Evolutionary conservation across 1,139 yeast species (phyloP), one percentile per base, ranked within the genome.

Genomic region (Candida sojae): DNA sequence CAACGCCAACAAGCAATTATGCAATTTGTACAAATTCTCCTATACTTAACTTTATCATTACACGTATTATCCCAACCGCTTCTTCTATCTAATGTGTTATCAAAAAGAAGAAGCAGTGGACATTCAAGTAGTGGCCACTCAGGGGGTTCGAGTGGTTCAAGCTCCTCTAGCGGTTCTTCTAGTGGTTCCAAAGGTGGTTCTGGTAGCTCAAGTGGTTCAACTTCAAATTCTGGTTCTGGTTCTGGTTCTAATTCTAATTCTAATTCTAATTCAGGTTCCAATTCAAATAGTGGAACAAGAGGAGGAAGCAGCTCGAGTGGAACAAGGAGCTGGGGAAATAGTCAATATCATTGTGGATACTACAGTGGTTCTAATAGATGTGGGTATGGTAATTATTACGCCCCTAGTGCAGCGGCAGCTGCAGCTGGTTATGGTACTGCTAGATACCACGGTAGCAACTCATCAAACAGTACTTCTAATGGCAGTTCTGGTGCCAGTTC

Each of bases 361-460:
- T 17, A 17, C 25, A 36, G 32, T 29, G 44, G 40, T 10, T 31
- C 25, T 21, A 17, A 17, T 17, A 38, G 33, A 13, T 52, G 54
- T 44, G 54, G 54, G 11, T 52, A 52, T 38, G 54, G 54, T 30
- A 44, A 49, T 13, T 50, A 46, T 34, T 52, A 48, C 36, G 54
- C 54, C 1, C 54, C 54, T 9, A 46, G 52, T 6, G 51, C 53
- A 10, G 47, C 47, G 6, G 53, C 54, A 3, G 54, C 54, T 9
- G 51, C 49, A 6, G 54, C 53, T 9, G 54, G 54, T 3, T 52
- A 50, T 42, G 54, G 51, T 13, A 46, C 53, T 36, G 48, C 53
- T 13, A 42, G 52, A 41, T 50, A 50, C 42, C 52, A 49, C 1
- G 29, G n/a, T n/a, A 10, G 29, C 11, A 17, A 35, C 12, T 21